Evolutionary conservation across 2,329 filamentous ascomycete genomes (phyloP), one percentile per base, ranked within the genome.

Genomic region (Cytospora leucostoma): DNA sequence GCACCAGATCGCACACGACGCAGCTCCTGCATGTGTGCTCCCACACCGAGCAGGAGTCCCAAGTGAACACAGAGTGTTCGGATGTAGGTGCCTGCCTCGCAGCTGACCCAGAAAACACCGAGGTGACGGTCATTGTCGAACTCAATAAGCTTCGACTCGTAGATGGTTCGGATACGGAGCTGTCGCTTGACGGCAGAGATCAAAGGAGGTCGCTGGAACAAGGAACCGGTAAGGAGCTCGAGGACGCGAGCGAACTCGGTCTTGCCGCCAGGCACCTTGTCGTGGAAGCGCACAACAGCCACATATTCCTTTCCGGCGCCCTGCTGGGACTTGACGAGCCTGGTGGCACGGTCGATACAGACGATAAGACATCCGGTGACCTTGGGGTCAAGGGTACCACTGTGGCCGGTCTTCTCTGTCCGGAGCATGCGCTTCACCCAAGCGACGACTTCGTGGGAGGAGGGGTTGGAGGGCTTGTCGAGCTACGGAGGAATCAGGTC

Each of bases 271-370:
- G 93, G 91, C 61, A 99, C 85, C 81, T 93, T 96, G 81, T 96
- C 93, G 80, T 99, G 95, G 67, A 99, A 85, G 73, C 95, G 88
- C 73, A 98, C 92, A 66, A 99, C 93, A 73, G 91, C 93, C 60
- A 98, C 93, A 77, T 99, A 99, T 82, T 99, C 95, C 83, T 99
- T 99, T 85, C 95, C 95, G 66, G 95, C 95, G 74, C 94, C 93
- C 80, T 99, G 95, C 80, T 99, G 95, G 59, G 93, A 97, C 85
- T 99, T 99, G 77, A 99, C 95, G 64, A 99, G 88, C 73, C 95
- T 91, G 69, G 95, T 99, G 61, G 95, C 95, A 74, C 95, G 93
- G 80, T 98, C 95, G 75, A 98, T 91, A 79, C 92, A 96, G 74
- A 96, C 92, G 75, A 96, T 97, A 75, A 97, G 81, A 79, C 93